Percentiles rank a stretch among this genome's conserved stretches.
Evolutionary conservation across 2,329 filamentous ascomycete species (phyloP).

Genomic region (Hypoxylon sp.): DNA sequence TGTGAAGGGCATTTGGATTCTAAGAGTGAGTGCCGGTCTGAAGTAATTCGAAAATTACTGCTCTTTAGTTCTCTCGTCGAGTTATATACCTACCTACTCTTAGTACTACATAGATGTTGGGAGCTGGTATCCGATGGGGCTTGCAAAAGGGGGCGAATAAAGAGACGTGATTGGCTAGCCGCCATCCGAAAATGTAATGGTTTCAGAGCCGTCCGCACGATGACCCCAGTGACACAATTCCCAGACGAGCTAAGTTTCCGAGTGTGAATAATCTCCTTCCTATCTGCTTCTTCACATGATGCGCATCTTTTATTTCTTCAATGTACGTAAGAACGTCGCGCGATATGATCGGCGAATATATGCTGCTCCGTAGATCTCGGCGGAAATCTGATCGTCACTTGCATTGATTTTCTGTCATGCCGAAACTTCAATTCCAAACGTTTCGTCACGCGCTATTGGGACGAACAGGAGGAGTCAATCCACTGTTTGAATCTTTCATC

Average conservation of each 20-base stretch:
- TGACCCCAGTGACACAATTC: slow-evolving; percentile 28
- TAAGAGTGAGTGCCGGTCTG: too few species aligned
- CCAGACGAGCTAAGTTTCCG: slow-evolving; percentile 36
- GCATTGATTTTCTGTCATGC: slow-evolving; percentile 34
- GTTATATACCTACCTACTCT: too few species aligned
- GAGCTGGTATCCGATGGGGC: background rate
- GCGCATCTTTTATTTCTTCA: slow-evolving; percentile 9
- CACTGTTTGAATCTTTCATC: slow-evolving; percentile 3
- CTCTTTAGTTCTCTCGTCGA: too few species aligned
- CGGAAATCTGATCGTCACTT: slow-evolving; percentile 25
- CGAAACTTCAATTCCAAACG: slow-evolving; percentile 31
- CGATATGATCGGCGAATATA: slow-evolving; percentile 33
- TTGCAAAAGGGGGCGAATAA: slow-evolving; percentile 4
- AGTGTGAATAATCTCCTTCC: slow-evolving; percentile 15
- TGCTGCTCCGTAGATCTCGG: slow-evolving; percentile 24
- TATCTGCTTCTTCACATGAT: slow-evolving; percentile 19
- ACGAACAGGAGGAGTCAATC: slow-evolving; percentile 10
- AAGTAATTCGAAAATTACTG: too few species aligned
- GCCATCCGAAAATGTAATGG: slow-evolving; percentile 8
- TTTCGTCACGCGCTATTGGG: slow-evolving; percentile 22
- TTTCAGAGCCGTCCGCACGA: slow-evolving; percentile 30
- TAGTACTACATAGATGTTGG: too few species aligned
- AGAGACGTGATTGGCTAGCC: slow-evolving; percentile 21
- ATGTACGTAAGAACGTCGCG: slow-evolving; percentile 14
- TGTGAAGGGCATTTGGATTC: too few species aligned